These are phyloP conservation scores for Psilocybe azurescens DNA, from an alignment of 768 basidiomycete genomes.

Conservation along the genomic window DNA sequence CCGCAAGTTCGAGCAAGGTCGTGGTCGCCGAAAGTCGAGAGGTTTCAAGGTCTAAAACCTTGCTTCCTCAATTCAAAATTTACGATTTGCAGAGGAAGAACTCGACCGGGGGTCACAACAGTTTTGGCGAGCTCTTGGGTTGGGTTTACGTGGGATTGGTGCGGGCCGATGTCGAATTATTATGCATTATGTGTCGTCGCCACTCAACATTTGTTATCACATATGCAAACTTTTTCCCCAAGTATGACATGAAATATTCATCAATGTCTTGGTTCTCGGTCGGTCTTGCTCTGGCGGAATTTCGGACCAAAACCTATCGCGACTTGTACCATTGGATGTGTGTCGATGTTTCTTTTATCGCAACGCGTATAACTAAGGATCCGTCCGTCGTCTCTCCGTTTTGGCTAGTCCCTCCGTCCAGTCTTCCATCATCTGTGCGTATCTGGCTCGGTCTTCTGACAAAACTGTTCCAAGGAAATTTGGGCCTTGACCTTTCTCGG, in stretches of 20 bases:
- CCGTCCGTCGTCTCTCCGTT: no score
- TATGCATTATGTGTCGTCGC: slow-evolving; percentile 41
- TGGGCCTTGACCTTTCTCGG: no score
- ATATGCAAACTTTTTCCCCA: slow-evolving; percentile 31
- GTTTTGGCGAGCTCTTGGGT: slow-evolving; percentile 19
- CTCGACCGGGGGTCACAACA: slow-evolving; percentile 9
- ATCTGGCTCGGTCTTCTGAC: no score
- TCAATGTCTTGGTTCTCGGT: background rate
- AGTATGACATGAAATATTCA: slow-evolving; percentile 23
- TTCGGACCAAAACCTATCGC: no score
- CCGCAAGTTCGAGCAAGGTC: slow-evolving; percentile 98
- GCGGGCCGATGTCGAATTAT: slow-evolving; percentile 31
- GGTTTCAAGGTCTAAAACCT: slow-evolving; percentile 91
- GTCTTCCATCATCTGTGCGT: no score
- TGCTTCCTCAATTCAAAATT: slow-evolving; percentile 25
- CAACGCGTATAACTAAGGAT: no score
- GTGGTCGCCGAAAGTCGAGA: slow-evolving; percentile 98
- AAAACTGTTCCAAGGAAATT: no score
- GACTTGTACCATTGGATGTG: no score
- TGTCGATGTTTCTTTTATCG: no score
- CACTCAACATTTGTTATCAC: slow-evolving; percentile 23
- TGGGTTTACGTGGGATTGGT: slow-evolving; percentile 24
- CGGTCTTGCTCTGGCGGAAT: no score
- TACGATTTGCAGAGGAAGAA: slow-evolving; percentile 24
- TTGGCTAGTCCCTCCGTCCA: no score